Evolutionary conservation across 2,329 filamentous ascomycete species (phyloP).

Genomic region (Beauveria asiatica): DNA sequence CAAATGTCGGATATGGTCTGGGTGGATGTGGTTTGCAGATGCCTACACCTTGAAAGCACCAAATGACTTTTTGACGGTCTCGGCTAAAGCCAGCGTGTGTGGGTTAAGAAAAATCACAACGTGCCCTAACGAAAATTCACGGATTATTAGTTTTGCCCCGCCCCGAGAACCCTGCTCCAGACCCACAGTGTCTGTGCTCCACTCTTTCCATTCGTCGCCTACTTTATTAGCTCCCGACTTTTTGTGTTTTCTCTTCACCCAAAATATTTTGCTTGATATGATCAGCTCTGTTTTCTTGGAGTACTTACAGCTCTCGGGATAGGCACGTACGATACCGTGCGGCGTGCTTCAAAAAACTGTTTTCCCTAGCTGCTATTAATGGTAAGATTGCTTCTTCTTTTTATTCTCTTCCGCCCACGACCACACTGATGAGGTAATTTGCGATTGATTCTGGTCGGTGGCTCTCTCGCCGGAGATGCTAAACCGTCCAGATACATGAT

Average conservation of each 20-base stretch:
- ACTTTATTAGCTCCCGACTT: background rate
- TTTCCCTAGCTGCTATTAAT: constrained; percentile 11
- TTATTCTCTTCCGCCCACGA: constrained; percentile 11
- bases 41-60: constrained; percentile 28
- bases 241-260: background rate
- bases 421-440: constrained; percentile 89
- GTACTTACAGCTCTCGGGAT: background rate
- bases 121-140: constrained; percentile 33
- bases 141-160: constrained; percentile 23
- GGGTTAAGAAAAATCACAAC: constrained; percentile 31
- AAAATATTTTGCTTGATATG: no score
- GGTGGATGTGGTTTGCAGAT: constrained; percentile 16
- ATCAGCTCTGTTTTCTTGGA: background rate
- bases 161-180: background rate
- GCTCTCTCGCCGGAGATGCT: constrained; percentile 83
- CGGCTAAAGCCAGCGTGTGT: constrained; percentile 28
- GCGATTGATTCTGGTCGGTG: constrained; percentile 87
- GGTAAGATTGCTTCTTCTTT: constrained; percentile 20
- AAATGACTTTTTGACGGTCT: constrained; percentile 33
- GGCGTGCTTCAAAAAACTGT: background rate
- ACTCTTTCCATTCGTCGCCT: background rate
- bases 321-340: background rate
- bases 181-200: background rate
- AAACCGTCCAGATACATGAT: constrained; percentile 72
- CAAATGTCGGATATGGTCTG: constrained; percentile 13